Base-by-base conservation (phyloP, 768 basidiomycete species). In the Mrakia frigida region DNA sequence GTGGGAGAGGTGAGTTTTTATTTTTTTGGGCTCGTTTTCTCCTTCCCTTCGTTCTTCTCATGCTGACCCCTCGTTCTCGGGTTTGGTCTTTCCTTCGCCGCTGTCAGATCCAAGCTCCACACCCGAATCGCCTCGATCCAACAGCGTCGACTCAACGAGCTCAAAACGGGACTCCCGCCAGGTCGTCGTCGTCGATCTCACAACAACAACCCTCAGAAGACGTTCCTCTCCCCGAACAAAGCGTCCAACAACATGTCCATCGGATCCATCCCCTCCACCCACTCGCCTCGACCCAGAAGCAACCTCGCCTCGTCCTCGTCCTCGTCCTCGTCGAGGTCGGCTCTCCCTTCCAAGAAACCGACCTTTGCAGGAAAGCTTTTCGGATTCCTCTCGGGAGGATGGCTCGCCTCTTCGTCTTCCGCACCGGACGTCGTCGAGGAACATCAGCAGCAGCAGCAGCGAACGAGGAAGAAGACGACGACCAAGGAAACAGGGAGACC, bases 131-230 rank as follows among this genome's bases (percentile, higher is more conserved):
- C 69, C 11, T 75, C 74, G n/a, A 75, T 75, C 41, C 56, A 60
- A 25, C 53, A 70, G 28, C 67, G 74, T 6, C 74, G 74, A 4
- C 39, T 13, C 21, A 70, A 70, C 69, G 74, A 75, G 31, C 25
- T 21, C 18, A 50, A 37, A 16, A 39, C 39, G 13, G 63, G 63
- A 31, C 11, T 37, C 63, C 16, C 59, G 2, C 25, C 68, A 25
- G 60, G 59, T 31, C 50, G 67, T 23, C 74, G 74, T 46, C 74
- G 74, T 33, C 68, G 74, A 3, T 75, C 74, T 39, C 39, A 70
- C n/a, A 50, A 50, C n/a, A 50, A 50, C 46, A 52, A 75, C 56
- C 74, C 74, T 13, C 68, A 61, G 25, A 75, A 61, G 46, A 41
- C 33, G 7, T 56, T 75, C 14, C 52, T 75, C 39, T 37, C 41